Percentiles rank a stretch among this genome's conserved stretches.
Conservation (phyloP, 1,284 basidiomycete genomes). For the Agroathelia rolfsii region DNA sequence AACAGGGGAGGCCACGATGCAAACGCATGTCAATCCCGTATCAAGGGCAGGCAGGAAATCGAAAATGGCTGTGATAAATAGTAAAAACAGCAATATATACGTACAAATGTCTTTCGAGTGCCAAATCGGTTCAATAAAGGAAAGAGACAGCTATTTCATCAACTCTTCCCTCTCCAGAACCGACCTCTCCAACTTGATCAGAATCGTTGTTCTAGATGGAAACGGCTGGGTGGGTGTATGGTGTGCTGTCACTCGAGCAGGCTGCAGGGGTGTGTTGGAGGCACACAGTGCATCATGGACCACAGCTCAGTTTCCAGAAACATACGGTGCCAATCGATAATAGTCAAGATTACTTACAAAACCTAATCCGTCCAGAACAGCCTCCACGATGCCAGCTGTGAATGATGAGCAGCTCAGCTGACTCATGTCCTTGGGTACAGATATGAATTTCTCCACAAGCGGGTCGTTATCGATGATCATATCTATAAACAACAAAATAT, state of each 20-base stretch:
- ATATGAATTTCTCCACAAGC: conserved; percentile 82
- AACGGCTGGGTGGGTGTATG: conserved; percentile 76
- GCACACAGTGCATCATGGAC: conserved; percentile 1
- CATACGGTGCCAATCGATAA: conserved; percentile 5
- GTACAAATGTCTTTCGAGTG: too few relatives aligned
- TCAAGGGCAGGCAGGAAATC: too few relatives aligned
- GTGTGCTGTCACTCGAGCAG: conserved; percentile 94
- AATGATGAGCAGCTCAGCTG: conserved; percentile 93
- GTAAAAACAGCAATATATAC: too few relatives aligned
- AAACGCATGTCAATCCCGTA: too few relatives aligned
- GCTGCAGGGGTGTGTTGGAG: conserved; percentile 39
- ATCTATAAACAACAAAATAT: conserved; percentile 49
- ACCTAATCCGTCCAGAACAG: conserved; percentile 89
- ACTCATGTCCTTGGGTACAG: conserved; percentile 89
- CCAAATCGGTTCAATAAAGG: too few relatives aligned
- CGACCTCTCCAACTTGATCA: conserved; percentile 88
- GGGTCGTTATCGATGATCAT: conserved; percentile 99
- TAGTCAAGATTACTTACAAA: conserved; percentile 57
- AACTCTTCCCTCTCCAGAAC: conserved; percentile 85
- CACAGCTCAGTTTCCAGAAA: conserved; percentile 10
- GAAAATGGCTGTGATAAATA: too few relatives aligned
- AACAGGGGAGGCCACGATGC: too few relatives aligned
- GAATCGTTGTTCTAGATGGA: conserved; percentile 81
- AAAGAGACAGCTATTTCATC: conserved; percentile 37
- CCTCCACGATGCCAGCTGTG: conserved; percentile 95